Percentiles rank a stretch among this genome's conserved stretches.
phyloP scores from a whole-genome alignment of 2,329 filamentous ascomycete genomes.

The Alternaria novae-zelandiae region DNA sequence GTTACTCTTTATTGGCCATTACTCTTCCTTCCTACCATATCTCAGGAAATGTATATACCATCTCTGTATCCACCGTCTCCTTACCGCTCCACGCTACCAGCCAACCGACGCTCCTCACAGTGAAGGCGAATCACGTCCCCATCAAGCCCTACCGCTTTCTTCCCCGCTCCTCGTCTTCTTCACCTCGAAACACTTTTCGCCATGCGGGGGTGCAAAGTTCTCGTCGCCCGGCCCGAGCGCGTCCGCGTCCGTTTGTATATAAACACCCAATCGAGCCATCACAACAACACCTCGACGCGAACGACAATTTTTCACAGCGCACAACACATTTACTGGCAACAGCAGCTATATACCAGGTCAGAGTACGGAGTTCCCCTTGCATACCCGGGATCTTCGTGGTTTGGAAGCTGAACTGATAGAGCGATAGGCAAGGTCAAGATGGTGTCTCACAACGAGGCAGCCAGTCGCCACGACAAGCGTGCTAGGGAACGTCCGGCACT shows the following conservation, averaged over 20 bases:
- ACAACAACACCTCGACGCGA: background rate
- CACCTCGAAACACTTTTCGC: background rate
- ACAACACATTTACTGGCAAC: background rate
- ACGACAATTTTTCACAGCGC: background rate
- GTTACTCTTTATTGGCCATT: background rate
- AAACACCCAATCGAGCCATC: background rate
- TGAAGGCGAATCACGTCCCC: background rate
- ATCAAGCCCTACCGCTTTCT: background rate
- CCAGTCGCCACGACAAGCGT: too few species aligned
- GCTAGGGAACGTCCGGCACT: background rate
- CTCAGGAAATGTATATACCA: background rate
- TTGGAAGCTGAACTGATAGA: background rate
- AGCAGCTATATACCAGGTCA: background rate
- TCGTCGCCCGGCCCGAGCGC: background rate
- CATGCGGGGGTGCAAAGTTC: background rate
- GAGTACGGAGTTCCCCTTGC: background rate
- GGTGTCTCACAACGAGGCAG: background rate
- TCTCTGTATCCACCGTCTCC: background rate
- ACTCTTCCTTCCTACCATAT: background rate
- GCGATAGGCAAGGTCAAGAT: background rate
- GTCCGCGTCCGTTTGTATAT: background rate
- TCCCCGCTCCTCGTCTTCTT: background rate
- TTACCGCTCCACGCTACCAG: background rate
- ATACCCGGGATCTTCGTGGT: background rate
- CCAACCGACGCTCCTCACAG: background rate